These are phyloP conservation scores for Acanthamoeba royreba DNA, from an alignment of 208 protist genomes.

Conservation along the genomic window DNA sequence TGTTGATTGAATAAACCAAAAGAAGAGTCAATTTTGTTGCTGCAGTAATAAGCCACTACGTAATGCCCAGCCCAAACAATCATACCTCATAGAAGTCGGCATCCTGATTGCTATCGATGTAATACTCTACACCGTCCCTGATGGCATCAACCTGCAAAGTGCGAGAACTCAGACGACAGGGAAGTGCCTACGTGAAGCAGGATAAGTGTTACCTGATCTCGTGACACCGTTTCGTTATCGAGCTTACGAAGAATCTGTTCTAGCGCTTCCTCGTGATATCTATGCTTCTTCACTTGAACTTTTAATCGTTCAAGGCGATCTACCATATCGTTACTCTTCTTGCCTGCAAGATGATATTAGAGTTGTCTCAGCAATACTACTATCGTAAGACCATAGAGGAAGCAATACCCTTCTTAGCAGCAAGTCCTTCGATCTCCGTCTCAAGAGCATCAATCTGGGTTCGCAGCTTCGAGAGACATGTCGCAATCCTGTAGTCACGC, in stretches of 20 bases:
- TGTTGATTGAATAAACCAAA: neutral
- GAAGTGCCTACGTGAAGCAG: neutral
- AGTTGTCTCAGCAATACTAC: no score
- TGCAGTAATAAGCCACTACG: no score
- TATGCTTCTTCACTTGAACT: conserved; percentile 14
- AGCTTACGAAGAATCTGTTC: conserved; percentile 38
- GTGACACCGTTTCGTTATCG: neutral
- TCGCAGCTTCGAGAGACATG: neutral
- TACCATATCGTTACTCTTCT: neutral
- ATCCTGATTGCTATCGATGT: conserved; percentile 51
- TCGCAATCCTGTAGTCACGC: neutral
- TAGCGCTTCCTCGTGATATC: neutral
- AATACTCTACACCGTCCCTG: conserved; percentile 49
- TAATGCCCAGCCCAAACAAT: no score
- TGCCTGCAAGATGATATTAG: neutral
- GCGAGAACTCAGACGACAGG: neutral
- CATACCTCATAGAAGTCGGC: conserved; percentile 38
- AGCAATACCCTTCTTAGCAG: neutral
- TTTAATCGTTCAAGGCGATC: conserved; percentile 19
- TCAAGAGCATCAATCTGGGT: neutral
- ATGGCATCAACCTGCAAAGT: neutral
- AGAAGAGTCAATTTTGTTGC: no score
- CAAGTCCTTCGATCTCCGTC: neutral
- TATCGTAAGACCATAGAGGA: no score
- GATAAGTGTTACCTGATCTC: neutral